Evolutionary conservation across 2,329 filamentous ascomycete species (phyloP).

Genomic region (Fusarium floridanum): DNA sequence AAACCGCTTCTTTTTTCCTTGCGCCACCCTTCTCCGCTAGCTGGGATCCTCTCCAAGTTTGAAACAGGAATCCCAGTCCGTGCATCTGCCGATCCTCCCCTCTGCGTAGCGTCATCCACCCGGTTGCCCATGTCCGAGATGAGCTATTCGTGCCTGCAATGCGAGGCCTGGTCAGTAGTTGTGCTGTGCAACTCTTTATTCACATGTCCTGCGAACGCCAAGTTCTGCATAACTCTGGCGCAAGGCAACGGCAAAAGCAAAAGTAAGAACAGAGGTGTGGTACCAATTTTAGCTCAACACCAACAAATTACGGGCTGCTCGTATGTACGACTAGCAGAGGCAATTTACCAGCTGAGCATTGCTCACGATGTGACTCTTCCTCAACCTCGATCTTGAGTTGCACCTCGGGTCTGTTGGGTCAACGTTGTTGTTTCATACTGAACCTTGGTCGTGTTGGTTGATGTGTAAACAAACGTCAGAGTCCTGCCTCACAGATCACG

Average conservation of each 20-base stretch:
- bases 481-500: conserved; percentile 7
- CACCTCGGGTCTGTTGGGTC: background rate
- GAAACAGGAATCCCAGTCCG: conserved; percentile 39
- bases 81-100: conserved; percentile 37
- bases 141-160: conserved; percentile 18
- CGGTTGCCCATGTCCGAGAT: conserved; percentile 19
- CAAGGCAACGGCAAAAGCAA: background rate
- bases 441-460: conserved; percentile 13
- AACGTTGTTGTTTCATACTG: conserved; percentile 33
- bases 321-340: conserved; percentile 1
- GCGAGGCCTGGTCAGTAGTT: background rate
- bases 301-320: conserved; percentile 10
- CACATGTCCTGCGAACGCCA: background rate
- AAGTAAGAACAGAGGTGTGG: background rate
- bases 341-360: background rate
- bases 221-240: conserved; percentile 3
- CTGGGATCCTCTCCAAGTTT: conserved; percentile 39
- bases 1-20: conserved; percentile 28
- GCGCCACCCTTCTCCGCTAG: conserved; percentile 35
- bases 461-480: conserved; percentile 8
- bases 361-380: background rate
- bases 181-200: background rate
- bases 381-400: background rate
- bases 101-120: conserved; percentile 25
- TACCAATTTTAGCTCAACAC: conserved; percentile 15